Percentiles rank a stretch among this genome's conserved stretches.
Conservation (phyloP, 176 grass and related monocot species). For the Microstegium vimineum region DNA sequence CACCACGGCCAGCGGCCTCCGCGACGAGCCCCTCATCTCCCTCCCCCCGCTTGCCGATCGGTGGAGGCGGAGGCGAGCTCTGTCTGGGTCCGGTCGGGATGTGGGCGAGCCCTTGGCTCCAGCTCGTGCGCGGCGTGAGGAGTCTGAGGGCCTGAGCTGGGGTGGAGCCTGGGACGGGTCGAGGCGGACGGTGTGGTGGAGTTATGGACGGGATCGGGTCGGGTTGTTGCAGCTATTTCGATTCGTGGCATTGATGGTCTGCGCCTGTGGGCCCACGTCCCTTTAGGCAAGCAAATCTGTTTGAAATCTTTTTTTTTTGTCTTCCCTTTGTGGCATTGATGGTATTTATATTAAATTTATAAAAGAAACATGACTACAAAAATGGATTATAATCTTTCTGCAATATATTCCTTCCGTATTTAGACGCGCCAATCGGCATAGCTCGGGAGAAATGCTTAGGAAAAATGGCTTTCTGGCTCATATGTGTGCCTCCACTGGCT, state of each 20-base stretch:
- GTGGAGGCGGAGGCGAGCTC: background rate
- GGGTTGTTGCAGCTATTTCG: conserved; percentile 34
- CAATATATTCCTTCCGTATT: background rate
- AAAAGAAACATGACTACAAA: too few relatives aligned
- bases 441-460: too few relatives aligned
- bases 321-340: too few relatives aligned
- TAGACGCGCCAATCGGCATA: background rate
- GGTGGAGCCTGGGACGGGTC: background rate
- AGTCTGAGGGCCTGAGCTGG: background rate
- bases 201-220: background rate
- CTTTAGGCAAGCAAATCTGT: background rate
- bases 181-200: background rate
- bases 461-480: too few relatives aligned
- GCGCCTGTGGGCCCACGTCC: background rate
- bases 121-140: background rate
- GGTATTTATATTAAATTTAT: too few relatives aligned
- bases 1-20: conserved; percentile 47
- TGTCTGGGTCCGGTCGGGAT: background rate
- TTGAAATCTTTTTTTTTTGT: background rate
- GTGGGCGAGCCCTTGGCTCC: background rate
- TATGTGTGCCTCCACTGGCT: too few relatives aligned
- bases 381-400: too few relatives aligned
- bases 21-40: conserved; percentile 52
- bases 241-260: background rate
- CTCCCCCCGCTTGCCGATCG: conserved; percentile 20